phyloP scores from a whole-genome alignment of 306 rosid species.

The Dryas alaskensis region DNA sequence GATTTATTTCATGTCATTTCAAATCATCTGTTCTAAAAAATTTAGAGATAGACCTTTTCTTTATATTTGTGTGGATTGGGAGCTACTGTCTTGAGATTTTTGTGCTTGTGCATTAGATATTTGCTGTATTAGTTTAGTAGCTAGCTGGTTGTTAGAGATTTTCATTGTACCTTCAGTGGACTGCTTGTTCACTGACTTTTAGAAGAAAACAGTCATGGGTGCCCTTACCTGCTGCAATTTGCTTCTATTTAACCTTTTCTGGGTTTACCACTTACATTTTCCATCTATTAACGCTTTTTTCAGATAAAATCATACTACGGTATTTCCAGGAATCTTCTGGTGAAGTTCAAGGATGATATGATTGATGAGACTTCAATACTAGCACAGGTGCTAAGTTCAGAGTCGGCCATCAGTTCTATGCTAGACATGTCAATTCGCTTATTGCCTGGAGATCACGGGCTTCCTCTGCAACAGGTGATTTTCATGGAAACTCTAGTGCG shows the following conservation, averaged over 20 bases:
- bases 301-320: slow-evolving; percentile 97
- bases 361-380: slow-evolving; percentile 82
- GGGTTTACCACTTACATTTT: slow-evolving; percentile 1
- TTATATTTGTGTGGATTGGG: neutral
- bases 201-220: neutral
- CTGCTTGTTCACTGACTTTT: neutral
- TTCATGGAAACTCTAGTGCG: neutral
- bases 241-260: neutral
- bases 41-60: neutral
- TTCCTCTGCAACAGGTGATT: slow-evolving; percentile 91
- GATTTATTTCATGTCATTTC: neutral
- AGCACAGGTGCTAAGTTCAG: slow-evolving; percentile 86
- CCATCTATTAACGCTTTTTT: slow-evolving; percentile 21
- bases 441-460: slow-evolving; percentile 88
- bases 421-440: slow-evolving; percentile 94
- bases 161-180: neutral
- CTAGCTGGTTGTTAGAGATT: neutral
- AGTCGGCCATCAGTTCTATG: slow-evolving; percentile 82
- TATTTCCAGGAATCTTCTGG: slow-evolving; percentile 80
- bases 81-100: too few relatives aligned
- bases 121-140: neutral
- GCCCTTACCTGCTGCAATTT: neutral
- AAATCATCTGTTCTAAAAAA: neutral
- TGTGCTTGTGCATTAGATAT: neutral
- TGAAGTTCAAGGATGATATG: slow-evolving; percentile 78